Conservation (phyloP, 495 filamentous ascomycete species). For the Alectoria sarmentosa region DNA sequence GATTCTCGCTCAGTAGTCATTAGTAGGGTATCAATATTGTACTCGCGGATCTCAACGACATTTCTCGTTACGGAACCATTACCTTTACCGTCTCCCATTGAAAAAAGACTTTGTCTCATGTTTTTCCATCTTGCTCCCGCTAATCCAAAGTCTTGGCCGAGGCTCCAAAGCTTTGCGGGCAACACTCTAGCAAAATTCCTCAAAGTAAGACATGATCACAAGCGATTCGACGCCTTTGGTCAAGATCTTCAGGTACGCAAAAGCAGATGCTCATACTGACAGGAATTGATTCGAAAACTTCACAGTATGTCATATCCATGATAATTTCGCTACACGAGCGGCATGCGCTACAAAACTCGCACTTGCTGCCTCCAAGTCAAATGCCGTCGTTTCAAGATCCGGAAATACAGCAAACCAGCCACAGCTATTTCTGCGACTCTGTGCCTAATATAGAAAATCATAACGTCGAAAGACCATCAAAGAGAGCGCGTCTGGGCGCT, state of each 20-base stretch:
- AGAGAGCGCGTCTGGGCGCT: conserved; percentile 12
- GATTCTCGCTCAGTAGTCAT: background rate
- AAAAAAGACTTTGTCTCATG: conserved; percentile 13
- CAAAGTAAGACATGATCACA: conserved; percentile 14
- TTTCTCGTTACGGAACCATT: background rate
- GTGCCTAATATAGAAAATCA: conserved; percentile 13
- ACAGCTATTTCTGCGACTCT: conserved; percentile 13
- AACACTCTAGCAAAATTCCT: conserved; percentile 15
- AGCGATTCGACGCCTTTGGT: conserved; percentile 9
- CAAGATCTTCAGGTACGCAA: conserved; percentile 27
- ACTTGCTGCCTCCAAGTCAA: background rate
- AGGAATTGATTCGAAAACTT: background rate
- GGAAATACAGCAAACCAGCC: conserved; percentile 14
- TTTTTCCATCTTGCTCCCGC: conserved; percentile 8
- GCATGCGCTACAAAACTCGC: background rate
- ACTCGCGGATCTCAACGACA: background rate
- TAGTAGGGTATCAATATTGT: conserved; percentile 1
- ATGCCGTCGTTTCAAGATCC: conserved; percentile 11
- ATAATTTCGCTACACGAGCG: background rate
- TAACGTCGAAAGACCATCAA: conserved; percentile 14
- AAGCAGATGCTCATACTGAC: background rate
- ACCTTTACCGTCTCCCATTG: background rate
- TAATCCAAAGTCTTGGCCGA: background rate
- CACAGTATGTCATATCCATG: conserved; percentile 11
- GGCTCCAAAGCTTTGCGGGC: background rate